Conservation (phyloP, 352 stramenopile genomes). For the Pythium sukuiense region DNA sequence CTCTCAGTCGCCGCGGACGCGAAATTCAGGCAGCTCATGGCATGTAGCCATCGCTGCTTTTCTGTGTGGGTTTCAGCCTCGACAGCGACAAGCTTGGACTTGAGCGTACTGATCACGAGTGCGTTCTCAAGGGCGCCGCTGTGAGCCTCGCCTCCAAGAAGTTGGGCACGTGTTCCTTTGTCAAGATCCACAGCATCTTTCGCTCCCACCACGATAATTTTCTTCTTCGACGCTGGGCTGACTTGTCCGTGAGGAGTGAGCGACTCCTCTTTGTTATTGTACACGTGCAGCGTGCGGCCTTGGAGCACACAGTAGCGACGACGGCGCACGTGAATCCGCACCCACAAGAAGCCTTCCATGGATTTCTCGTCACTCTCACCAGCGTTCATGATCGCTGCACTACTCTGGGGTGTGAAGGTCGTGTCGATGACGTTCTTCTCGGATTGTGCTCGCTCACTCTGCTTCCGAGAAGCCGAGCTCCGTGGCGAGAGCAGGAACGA, state of each 20-base stretch:
- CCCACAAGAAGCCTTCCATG: constrained; percentile 66
- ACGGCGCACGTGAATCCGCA: constrained; percentile 56
- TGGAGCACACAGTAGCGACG: constrained; percentile 72
- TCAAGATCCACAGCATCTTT: constrained; percentile 68
- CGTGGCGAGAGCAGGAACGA: constrained; percentile 23
- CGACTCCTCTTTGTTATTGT: constrained; percentile 55
- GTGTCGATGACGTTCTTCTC: constrained; percentile 8
- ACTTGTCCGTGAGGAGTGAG: constrained; percentile 18
- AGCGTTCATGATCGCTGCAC: neutral
- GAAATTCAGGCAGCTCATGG: constrained; percentile 66
- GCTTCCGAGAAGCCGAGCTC: constrained; percentile 3
- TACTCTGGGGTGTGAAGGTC: neutral
- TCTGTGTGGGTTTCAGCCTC: constrained; percentile 74
- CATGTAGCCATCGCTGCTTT: constrained; percentile 77
- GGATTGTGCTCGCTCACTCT: constrained; percentile 4
- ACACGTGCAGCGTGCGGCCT: constrained; percentile 55
- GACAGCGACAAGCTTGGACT: constrained; percentile 67
- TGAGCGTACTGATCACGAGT: constrained; percentile 66
- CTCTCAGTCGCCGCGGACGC: constrained; percentile 49
- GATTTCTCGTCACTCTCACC: constrained; percentile 3
- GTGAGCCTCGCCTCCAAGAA: constrained; percentile 41
- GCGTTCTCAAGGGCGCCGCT: constrained; percentile 42
- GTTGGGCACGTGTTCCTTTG: constrained; percentile 41
- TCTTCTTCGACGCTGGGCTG: constrained; percentile 43
- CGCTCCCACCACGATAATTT: constrained; percentile 60